Evolutionary conservation across 1,284 basidiomycete species (phyloP), one percentile per base, ranked within the genome.

Genomic region (Austropuccinia psidii): DNA sequence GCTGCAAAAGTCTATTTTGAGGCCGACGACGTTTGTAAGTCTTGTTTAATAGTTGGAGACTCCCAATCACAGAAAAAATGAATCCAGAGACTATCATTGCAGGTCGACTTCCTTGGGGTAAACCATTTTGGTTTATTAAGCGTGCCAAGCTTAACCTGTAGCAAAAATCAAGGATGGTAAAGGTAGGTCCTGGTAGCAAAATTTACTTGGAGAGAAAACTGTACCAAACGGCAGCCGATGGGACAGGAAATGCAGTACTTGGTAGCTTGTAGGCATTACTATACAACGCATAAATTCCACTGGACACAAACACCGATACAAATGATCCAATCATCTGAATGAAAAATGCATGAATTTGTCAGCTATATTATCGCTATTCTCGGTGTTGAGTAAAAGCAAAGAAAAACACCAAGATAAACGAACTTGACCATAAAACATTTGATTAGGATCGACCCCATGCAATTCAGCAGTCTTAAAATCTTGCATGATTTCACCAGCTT

Each of bases 401-500:
- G n/a, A n/a, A 90, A 84, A 29, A 91, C 91, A 9, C 91, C 92
- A 5, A 43, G 91, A 75, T 21, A 76, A 75, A 33, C 80, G 74
- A 47, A 81, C 76, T 77, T 82, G 81, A 2, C 80, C 81, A 19
- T 80, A 77, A 75, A 82, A 82, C 73, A 81, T 81, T 31, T 79
- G 78, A 27, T 78, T 76, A 19, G 81, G 81, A 19, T 78, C 78
- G 13, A 80, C 79, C 17, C 78, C 93, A 75, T 86, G 87, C 65
- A 94, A 85, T 24, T 97, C 84, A 79, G 95, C 95, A 0, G 94
- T 97, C 83, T 98, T 98, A 77, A 97, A 84, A 81, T 98, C 95
- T 83, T 98, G 94, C 93, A 98, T 97, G 21, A 98, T 86, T 80
- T 98, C 94, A 19, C 94, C 95, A 8, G 94, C 93, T 87, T 96